phyloP scores from a whole-genome alignment of 2,329 filamentous ascomycete species.

The Tolypocladium cylindrosporum region DNA sequence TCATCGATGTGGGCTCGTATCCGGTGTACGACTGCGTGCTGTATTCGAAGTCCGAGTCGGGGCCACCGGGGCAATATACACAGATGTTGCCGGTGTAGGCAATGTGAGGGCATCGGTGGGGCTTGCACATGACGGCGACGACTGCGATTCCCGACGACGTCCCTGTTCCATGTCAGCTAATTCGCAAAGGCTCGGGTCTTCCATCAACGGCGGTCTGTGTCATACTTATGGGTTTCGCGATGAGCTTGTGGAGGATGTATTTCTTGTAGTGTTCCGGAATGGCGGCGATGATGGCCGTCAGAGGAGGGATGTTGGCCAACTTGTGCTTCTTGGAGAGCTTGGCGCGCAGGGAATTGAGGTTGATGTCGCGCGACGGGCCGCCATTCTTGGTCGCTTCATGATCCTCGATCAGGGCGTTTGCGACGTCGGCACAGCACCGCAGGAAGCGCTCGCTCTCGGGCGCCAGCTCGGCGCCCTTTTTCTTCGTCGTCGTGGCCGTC shows the following conservation, averaged over 20 bases:
- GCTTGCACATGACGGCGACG: conserved; percentile 99
- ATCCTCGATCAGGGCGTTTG: conserved; percentile 86
- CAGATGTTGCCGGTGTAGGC: conserved; percentile 98
- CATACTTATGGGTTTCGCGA: conserved; percentile 87
- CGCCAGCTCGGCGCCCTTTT: conserved; percentile 62
- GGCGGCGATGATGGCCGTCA: conserved; percentile 94
- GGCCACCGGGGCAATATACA: conserved; percentile 95
- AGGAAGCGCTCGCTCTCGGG: conserved; percentile 93
- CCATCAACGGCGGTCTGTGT: not conserved
- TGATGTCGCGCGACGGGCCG: conserved; percentile 73
- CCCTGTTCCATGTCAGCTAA: conserved; percentile 35
- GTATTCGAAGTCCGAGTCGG: conserved; percentile 98
- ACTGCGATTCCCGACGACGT: conserved; percentile 96
- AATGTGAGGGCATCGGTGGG: conserved; percentile 93
- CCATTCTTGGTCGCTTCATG: conserved; percentile 74
- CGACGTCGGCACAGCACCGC: conserved; percentile 90
- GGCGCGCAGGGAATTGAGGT: conserved; percentile 78
- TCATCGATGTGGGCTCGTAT: conserved; percentile 97
- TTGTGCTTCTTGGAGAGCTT: conserved; percentile 90
- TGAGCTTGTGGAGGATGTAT: conserved; percentile 90
- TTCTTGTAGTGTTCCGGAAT: conserved; percentile 99
- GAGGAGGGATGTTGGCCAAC: conserved; percentile 74
- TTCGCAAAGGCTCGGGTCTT: not conserved
- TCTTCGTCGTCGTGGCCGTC: conserved; percentile 61
- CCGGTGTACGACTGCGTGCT: conserved; percentile 98